phyloP scores from a whole-genome alignment of 768 basidiomycete genomes.

The Lactarius psammicola region DNA sequence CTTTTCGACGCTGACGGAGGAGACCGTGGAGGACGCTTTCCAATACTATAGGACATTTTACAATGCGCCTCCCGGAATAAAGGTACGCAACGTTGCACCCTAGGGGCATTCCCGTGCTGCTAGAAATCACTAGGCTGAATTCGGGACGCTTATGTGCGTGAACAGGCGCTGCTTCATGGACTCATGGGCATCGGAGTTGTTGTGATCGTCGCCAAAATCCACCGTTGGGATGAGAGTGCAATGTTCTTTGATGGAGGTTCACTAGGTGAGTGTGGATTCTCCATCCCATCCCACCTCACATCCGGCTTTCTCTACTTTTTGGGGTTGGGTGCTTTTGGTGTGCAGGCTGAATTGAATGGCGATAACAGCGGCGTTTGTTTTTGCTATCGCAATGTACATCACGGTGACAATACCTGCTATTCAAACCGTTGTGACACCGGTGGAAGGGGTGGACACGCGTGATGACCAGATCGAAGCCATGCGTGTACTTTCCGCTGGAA shows the following conservation, averaged over 20 bases:
- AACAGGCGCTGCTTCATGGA: conserved; percentile 81
- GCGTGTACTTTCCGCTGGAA: conserved; percentile 79
- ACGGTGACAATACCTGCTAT: conserved; percentile 78
- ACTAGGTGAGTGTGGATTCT: conserved; percentile 73
- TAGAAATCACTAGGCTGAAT: background rate
- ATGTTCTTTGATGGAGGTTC: conserved; percentile 93
- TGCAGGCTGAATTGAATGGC: background rate
- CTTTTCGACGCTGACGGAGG: conserved; percentile 63
- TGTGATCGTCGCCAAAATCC: conserved; percentile 74
- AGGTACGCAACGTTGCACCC: conserved; percentile 50
- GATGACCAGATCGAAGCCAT: conserved; percentile 75
- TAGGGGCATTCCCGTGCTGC: no score
- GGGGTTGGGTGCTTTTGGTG: background rate
- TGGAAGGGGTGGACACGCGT: conserved; percentile 51
- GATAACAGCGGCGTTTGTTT: conserved; percentile 65
- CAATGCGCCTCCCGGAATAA: conserved; percentile 90
- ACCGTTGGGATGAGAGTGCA: conserved; percentile 89
- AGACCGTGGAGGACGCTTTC: conserved; percentile 70
- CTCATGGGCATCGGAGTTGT: conserved; percentile 76
- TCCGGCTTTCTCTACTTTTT: background rate
- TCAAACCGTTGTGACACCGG: conserved; percentile 68
- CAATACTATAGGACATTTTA: conserved; percentile 92
- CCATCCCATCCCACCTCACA: background rate
- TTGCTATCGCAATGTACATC: conserved; percentile 75
- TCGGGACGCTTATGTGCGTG: conserved; percentile 1